A percentile compares a stretch with the other conserved stretches of the same genome.
These are phyloP conservation scores for Botrytis elliptica DNA, from an alignment of 2,329 filamentous ascomycete species.

Conservation along the genomic window DNA sequence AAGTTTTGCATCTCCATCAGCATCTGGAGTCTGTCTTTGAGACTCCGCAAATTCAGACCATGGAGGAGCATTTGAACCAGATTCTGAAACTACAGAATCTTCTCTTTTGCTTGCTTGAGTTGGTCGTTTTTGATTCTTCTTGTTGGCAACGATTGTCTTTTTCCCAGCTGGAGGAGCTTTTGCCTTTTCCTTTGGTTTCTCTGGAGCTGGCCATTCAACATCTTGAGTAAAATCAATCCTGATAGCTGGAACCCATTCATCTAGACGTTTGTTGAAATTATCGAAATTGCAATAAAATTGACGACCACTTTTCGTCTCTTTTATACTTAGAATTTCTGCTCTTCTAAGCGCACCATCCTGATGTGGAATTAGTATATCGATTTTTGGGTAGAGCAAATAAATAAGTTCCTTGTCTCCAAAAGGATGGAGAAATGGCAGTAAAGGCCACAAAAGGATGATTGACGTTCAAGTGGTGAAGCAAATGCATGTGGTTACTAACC, in stretches of 20 bases:
- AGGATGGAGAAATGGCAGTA: neutral
- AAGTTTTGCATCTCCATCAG: constrained; percentile 34
- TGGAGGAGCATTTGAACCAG: constrained; percentile 34
- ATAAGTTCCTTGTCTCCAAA: neutral
- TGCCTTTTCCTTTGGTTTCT: constrained; percentile 75
- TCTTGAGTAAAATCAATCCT: constrained; percentile 86
- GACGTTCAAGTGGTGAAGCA: neutral
- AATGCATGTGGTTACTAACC: constrained; percentile 29
- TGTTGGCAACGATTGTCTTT: constrained; percentile 41
- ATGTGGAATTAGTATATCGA: constrained; percentile 28
- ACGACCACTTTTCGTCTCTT: constrained; percentile 81
- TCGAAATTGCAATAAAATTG: constrained; percentile 40
- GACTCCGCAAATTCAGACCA: constrained; percentile 38
- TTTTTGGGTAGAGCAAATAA: constrained; percentile 20
- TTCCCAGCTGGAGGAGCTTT: constrained; percentile 53
- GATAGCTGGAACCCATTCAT: constrained; percentile 81
- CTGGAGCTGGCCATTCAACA: constrained; percentile 92
- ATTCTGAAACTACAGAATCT: constrained; percentile 38
- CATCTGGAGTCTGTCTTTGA: constrained; percentile 35
- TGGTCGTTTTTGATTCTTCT: constrained; percentile 45
- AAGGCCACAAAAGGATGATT: constrained; percentile 1
- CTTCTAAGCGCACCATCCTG: constrained; percentile 82
- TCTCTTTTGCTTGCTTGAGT: constrained; percentile 35
- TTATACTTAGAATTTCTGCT: constrained; percentile 94
- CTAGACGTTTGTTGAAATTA: constrained; percentile 39